phyloP scores from a whole-genome alignment of 352 stramenopile species.

The Phytophthora meadii region DNA sequence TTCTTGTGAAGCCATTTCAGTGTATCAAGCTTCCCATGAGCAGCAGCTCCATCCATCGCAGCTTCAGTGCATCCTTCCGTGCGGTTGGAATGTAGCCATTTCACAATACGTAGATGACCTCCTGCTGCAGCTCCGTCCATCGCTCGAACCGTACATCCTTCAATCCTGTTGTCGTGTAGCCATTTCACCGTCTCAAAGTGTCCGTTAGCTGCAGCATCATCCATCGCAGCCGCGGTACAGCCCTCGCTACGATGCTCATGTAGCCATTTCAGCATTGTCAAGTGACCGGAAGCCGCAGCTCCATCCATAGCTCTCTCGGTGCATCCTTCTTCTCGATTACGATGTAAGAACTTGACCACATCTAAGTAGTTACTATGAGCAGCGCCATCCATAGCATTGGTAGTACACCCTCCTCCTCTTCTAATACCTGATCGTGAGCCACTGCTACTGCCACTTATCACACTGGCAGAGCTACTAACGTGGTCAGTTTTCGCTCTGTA shows the following conservation, averaged over 20 bases:
- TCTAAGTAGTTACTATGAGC: constrained; percentile 33
- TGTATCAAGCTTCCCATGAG: constrained; percentile 32
- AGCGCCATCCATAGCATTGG: constrained; percentile 41
- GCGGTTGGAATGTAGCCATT: constrained; percentile 42
- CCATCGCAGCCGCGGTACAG: constrained; percentile 34
- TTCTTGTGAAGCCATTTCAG: constrained; percentile 41
- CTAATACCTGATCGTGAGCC: constrained; percentile 11
- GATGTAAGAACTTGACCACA: constrained; percentile 48
- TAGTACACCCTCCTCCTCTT: constrained; percentile 35
- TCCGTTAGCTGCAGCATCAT: constrained; percentile 36
- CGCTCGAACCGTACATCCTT: constrained; percentile 38
- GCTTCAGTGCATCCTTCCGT: constrained; percentile 40
- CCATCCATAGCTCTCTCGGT: constrained; percentile 39
- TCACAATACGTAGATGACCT: constrained; percentile 36
- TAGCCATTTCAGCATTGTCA: constrained; percentile 43
- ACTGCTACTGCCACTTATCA: constrained; percentile 24
- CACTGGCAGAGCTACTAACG: constrained; percentile 15
- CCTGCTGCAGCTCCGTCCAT: constrained; percentile 39
- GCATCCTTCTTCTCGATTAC: constrained; percentile 42
- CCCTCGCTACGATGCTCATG: constrained; percentile 37
- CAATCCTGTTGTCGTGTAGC: constrained; percentile 35
- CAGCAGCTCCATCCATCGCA: constrained; percentile 49
- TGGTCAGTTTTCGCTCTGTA: constrained; percentile 22
- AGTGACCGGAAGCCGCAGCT: constrained; percentile 35
- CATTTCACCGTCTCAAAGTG: constrained; percentile 45